A percentile compares a stretch with the other conserved stretches of the same genome.
phyloP scores from a whole-genome alignment of 108 stramenopile genomes.

The Cyclotella sp. region DNA sequence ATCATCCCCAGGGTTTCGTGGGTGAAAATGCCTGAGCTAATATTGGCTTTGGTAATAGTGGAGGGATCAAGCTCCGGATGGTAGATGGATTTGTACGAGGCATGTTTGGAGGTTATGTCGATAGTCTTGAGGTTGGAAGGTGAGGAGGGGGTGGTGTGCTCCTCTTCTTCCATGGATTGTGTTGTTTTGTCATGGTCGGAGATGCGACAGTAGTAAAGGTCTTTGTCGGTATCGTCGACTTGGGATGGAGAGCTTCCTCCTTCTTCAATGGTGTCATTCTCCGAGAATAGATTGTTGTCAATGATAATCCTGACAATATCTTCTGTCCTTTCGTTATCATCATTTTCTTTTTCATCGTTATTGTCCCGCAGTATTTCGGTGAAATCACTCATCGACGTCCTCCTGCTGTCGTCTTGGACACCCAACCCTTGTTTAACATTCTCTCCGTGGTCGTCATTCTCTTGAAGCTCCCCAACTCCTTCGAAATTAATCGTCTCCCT shows the following conservation, averaged over 20 bases:
- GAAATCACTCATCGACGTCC: not conserved
- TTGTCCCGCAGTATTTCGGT: not conserved
- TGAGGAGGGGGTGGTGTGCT: not conserved
- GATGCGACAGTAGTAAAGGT: too few species aligned
- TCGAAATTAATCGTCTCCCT: not conserved
- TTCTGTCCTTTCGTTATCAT: not conserved
- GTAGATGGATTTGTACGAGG: slow-evolving; percentile 11
- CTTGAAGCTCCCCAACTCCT: not conserved
- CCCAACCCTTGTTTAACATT: too few species aligned
- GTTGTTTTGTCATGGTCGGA: not conserved
- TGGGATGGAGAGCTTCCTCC: too few species aligned
- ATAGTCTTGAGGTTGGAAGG: not conserved
- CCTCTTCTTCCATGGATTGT: not conserved
- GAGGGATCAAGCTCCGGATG: not conserved
- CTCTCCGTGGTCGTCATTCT: not conserved
- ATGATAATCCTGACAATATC: not conserved
- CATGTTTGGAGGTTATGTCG: not conserved
- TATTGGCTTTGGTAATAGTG: slow-evolving; percentile 9
- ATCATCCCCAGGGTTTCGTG: slow-evolving; percentile 21
- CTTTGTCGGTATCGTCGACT: too few species aligned
- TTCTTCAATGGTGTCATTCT: not conserved
- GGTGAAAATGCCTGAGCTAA: slow-evolving; percentile 25
- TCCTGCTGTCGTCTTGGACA: too few species aligned
- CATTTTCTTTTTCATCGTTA: not conserved
- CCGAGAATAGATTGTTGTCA: not conserved